phyloP scores from a whole-genome alignment of 176 grass and related monocot genomes.

The Ensete ventricosum region DNA sequence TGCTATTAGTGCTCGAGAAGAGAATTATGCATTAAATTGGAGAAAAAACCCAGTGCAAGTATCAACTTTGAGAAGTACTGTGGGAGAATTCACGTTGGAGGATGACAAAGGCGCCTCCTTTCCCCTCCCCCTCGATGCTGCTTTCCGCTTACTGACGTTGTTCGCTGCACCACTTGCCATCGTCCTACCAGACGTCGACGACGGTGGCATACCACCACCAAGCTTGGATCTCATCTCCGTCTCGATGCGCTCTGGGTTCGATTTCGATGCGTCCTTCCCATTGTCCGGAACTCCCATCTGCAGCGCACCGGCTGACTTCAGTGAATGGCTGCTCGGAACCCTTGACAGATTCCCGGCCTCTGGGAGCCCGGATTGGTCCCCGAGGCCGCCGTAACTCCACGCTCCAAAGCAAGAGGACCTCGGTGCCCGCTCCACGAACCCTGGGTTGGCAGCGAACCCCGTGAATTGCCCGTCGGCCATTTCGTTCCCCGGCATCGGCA shows the following conservation, averaged over 20 bases:
- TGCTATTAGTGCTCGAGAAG: neutral
- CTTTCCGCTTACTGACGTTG: slow-evolving; percentile 39
- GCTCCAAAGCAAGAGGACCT: slow-evolving; percentile 13
- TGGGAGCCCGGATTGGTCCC: neutral
- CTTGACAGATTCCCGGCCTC: slow-evolving; percentile 33
- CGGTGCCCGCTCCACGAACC: slow-evolving; percentile 2
- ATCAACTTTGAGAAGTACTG: neutral
- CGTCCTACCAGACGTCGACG: neutral
- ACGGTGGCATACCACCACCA: neutral
- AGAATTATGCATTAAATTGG: neutral
- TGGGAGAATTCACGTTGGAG: neutral
- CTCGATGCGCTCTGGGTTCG: neutral
- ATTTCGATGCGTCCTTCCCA: neutral
- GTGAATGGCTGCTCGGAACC: slow-evolving; percentile 44
- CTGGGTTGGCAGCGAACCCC: slow-evolving; percentile 1
- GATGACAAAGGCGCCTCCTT: slow-evolving; percentile 24
- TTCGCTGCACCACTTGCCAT: slow-evolving; percentile 2
- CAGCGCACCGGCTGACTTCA: slow-evolving; percentile 12
- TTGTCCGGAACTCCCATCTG: too few species aligned
- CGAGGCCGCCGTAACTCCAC: neutral
- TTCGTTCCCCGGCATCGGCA: neutral
- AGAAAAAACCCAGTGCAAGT: neutral
- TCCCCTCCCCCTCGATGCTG: slow-evolving; percentile 27
- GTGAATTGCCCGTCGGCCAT: neutral
- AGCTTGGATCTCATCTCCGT: slow-evolving; percentile 3